phyloP scores from a whole-genome alignment of 1,284 basidiomycete species.

The Anthracocystis walkeri region DNA sequence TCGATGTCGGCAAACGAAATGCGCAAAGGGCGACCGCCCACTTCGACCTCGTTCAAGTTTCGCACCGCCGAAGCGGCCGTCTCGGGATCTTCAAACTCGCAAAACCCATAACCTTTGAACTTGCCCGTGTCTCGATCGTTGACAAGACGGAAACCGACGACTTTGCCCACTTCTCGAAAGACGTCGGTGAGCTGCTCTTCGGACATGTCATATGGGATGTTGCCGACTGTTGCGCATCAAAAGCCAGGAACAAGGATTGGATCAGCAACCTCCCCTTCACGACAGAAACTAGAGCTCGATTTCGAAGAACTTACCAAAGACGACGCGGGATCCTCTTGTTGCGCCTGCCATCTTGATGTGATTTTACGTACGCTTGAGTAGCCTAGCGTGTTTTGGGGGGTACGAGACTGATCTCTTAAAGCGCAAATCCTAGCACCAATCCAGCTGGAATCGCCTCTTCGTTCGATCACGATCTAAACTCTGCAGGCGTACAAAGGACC shows the following conservation, averaged over 20 bases:
- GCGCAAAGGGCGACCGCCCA: conserved; percentile 84
- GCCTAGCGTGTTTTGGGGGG: not conserved
- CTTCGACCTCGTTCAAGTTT: conserved; percentile 82
- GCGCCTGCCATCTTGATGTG: conserved; percentile 40
- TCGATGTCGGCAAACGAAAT: conserved; percentile 78
- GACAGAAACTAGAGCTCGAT: no score
- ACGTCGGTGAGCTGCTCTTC: conserved; percentile 68
- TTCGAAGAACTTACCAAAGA: conserved; percentile 28
- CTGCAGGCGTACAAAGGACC: conserved; percentile 10
- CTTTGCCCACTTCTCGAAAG: conserved; percentile 66
- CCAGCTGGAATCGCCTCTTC: not conserved
- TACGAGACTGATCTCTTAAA: not conserved
- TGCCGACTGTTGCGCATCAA: conserved; percentile 56
- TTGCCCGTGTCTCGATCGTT: conserved; percentile 96
- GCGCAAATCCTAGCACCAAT: not conserved
- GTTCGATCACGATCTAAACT: not conserved
- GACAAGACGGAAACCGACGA: conserved; percentile 73
- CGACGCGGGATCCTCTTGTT: conserved; percentile 53
- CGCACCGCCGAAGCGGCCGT: conserved; percentile 86
- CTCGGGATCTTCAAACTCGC: conserved; percentile 95
- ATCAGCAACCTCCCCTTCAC: no score
- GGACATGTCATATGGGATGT: conserved; percentile 69
- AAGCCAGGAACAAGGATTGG: not conserved
- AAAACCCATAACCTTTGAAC: conserved; percentile 96
- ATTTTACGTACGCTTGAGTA: not conserved